These are phyloP conservation scores for Glycine soja DNA, from an alignment of 306 rosid species.

Conservation along the genomic window DNA sequence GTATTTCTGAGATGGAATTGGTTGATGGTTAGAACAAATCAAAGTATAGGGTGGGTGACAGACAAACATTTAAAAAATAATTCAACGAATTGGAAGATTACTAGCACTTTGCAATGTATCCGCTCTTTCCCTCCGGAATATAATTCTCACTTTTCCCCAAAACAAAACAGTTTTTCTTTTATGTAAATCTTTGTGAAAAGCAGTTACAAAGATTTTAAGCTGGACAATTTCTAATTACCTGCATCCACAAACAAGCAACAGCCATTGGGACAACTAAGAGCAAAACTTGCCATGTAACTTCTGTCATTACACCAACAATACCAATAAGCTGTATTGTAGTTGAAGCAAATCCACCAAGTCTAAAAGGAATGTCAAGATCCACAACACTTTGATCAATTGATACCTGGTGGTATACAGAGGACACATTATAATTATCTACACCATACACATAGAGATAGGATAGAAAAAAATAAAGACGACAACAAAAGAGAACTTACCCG, in stretches of 20 bases:
- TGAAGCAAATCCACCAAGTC: conserved; percentile 98
- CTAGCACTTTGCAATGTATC: conserved; percentile 3
- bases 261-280: conserved; percentile 98
- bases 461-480: neutral
- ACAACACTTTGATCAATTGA: conserved; percentile 98
- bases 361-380: conserved; percentile 99
- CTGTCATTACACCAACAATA: conserved; percentile 95
- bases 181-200: neutral
- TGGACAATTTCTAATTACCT: conserved; percentile 65
- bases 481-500: conserved; percentile 65
- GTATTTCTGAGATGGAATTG: conserved; percentile 73
- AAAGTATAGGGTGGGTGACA: conserved; percentile 13
- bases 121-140: neutral
- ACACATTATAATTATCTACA: conserved; percentile 41
- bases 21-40: conserved; percentile 36
- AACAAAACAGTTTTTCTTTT: conserved; percentile 24
- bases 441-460: conserved; percentile 12
- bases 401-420: conserved; percentile 64
- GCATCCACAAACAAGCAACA: conserved; percentile 98
- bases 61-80: neutral
- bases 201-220: conserved; percentile 37
- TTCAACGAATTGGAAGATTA: neutral
- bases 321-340: conserved; percentile 96
- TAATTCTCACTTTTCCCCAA: neutral
- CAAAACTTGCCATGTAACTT: conserved; percentile 96